phyloP scores from a whole-genome alignment of 495 filamentous ascomycete genomes.

The Daldinia childiae region DNA sequence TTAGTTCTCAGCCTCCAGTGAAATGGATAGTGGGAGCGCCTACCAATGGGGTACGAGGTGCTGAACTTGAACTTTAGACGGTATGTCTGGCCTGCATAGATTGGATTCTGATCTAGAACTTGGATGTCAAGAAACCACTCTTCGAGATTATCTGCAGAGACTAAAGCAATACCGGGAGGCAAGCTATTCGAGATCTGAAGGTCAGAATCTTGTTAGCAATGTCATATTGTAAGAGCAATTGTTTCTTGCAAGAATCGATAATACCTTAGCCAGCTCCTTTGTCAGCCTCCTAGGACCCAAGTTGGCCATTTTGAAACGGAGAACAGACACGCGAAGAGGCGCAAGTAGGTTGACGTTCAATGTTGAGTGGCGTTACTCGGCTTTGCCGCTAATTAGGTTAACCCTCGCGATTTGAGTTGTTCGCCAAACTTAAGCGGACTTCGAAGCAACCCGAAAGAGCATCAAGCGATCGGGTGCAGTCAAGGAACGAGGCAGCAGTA shows the following conservation, averaged over 20 bases:
- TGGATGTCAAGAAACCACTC: conserved; percentile 95
- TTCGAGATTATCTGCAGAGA: conserved; percentile 80
- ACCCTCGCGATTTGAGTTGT: conserved; percentile 4
- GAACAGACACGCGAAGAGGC: conserved; percentile 2
- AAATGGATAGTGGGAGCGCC: neutral
- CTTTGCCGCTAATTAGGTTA: neutral
- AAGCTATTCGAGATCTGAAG: conserved; percentile 62
- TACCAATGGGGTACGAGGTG: conserved; percentile 90
- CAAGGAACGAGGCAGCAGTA: conserved; percentile 1
- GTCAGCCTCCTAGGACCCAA: conserved; percentile 60
- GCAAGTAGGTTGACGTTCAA: conserved; percentile 8
- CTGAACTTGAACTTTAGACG: conserved; percentile 88
- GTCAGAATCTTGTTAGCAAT: conserved; percentile 7
- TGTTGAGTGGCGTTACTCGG: conserved; percentile 2
- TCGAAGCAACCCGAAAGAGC: conserved; percentile 23
- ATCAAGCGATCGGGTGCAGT: conserved; percentile 7
- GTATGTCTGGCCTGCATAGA: conserved; percentile 84
- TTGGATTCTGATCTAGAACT: conserved; percentile 89
- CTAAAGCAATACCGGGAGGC: conserved; percentile 79
- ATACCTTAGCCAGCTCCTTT: conserved; percentile 65
- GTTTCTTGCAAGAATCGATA: neutral
- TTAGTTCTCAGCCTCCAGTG: conserved; percentile 28
- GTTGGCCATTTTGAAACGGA: conserved; percentile 48
- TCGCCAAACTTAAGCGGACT: neutral
- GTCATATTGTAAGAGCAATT: neutral